phyloP scores from a whole-genome alignment of 208 protist species.

The Trichomonas tenax region DNA sequence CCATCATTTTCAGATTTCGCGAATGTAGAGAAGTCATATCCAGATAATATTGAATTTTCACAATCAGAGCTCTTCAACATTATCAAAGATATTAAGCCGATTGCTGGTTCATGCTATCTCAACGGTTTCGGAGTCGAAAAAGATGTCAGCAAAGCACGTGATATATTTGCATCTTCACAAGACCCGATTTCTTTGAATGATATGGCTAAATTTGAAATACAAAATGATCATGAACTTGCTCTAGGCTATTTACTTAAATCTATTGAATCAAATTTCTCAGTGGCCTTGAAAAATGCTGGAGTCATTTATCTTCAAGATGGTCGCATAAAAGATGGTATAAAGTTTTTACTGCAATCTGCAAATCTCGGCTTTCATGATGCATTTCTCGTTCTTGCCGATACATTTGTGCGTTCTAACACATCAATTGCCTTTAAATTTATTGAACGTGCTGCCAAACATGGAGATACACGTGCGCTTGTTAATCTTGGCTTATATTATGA shows the following conservation, averaged over 20 bases:
- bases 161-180: neutral
- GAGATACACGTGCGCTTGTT: neutral
- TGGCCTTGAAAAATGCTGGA: neutral
- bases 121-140: neutral
- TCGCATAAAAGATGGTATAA: neutral
- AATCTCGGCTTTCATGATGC: neutral
- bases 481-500: neutral
- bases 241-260: neutral
- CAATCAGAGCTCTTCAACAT: neutral
- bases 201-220: neutral
- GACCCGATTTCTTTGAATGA: neutral
- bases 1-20: neutral
- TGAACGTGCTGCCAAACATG: neutral
- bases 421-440: neutral
- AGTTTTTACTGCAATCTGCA: neutral
- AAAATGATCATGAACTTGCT: neutral
- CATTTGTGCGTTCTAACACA: neutral
- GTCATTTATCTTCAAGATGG: neutral
- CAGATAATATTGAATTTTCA: neutral
- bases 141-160: neutral
- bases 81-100: neutral
- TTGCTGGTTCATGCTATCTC: neutral
- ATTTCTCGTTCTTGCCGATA: neutral
- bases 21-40: neutral
- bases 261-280: neutral